Evolutionary conservation across 768 basidiomycete genomes (phyloP).

Genomic region (Rhodosporidiobolus sp.): DNA sequence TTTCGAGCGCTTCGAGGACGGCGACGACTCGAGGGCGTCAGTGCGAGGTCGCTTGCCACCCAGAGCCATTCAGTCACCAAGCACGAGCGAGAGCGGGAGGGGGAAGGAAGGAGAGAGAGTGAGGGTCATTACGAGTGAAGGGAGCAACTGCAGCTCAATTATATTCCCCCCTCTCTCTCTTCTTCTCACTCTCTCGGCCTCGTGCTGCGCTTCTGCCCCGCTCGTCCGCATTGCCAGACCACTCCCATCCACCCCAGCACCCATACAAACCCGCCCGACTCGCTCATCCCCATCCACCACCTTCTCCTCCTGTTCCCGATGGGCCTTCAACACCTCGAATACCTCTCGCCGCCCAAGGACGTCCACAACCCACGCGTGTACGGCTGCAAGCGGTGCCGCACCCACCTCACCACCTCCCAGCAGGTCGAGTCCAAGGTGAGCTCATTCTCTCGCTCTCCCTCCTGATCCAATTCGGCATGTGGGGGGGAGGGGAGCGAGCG

Average conservation of each 20-base stretch:
- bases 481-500: not conserved
- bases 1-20: not conserved
- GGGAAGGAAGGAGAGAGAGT: not conserved
- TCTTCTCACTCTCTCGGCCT: not conserved
- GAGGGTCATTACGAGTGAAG: no score
- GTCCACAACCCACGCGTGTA: constrained; percentile 56
- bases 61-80: not conserved
- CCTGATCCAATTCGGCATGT: not conserved
- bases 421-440: constrained; percentile 81
- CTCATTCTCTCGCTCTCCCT: constrained; percentile 44
- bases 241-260: no score
- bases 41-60: not conserved
- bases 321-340: constrained; percentile 87
- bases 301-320: constrained; percentile 50
- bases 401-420: constrained; percentile 85
- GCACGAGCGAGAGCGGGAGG: not conserved
- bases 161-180: not conserved
- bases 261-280: not conserved
- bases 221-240: not conserved
- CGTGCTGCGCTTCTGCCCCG: no score
- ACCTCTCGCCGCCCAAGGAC: constrained; percentile 71
- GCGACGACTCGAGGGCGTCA: not conserved
- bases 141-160: not conserved
- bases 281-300: not conserved
- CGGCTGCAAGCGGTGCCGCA: constrained; percentile 79